Conservation (phyloP, 164 flowering plant genomes). For the Buxus sempervirens region DNA sequence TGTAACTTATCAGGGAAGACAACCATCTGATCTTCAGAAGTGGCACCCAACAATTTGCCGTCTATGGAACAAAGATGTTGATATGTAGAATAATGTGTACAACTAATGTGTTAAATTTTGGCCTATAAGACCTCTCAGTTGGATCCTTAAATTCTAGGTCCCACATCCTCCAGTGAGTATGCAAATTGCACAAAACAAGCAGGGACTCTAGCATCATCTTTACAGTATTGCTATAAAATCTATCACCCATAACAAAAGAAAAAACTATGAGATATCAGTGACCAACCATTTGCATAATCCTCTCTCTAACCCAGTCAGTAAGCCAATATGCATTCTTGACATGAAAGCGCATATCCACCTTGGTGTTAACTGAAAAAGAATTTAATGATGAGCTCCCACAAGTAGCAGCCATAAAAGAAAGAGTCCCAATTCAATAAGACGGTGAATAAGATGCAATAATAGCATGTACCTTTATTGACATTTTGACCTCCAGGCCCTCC, state of each 20-base stretch:
- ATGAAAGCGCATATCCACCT: constrained; percentile 99
- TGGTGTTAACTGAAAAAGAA: constrained; percentile 71
- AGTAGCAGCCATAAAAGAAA: neutral
- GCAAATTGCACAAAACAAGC: neutral
- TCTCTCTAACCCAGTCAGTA: constrained; percentile 73
- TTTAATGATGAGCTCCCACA: neutral
- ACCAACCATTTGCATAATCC: constrained; percentile 80
- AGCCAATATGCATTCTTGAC: constrained; percentile 84
- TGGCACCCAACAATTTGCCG: neutral
- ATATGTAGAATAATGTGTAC: neutral
- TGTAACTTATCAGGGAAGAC: no score
- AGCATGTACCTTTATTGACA: constrained; percentile 72
- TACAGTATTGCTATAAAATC: neutral
- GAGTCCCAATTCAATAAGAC: neutral
- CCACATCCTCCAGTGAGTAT: neutral
- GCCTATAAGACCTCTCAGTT: neutral
- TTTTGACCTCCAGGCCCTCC: constrained; percentile 84
- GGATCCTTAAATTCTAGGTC: neutral
- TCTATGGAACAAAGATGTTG: neutral
- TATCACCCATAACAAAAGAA: neutral
- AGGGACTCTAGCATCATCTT: neutral
- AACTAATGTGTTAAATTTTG: no score
- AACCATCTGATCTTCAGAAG: neutral
- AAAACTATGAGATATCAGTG: constrained; percentile 4
- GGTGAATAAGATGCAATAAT: neutral